Base-by-base conservation (phyloP, 2,329 filamentous ascomycete genomes). In the Pyrenochaeta sp. region DNA sequence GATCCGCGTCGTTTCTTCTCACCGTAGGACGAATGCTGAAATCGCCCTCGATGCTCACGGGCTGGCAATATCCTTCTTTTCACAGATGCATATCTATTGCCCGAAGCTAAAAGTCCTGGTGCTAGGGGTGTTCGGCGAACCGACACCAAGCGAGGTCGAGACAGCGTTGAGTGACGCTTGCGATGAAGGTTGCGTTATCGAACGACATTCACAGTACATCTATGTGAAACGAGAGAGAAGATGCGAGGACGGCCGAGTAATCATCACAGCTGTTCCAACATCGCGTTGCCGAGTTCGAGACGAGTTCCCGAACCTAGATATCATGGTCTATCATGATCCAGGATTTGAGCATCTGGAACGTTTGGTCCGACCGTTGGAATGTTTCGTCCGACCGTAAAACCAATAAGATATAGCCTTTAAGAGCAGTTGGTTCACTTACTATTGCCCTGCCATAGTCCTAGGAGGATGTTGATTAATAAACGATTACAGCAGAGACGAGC, bases 291-390 rank as follows among this genome's bases (percentile, higher is more conserved):
- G 18, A 7, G 7, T 49, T 17, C 26, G 27, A 14, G 20, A 45
- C 23, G 38, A 48, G 8, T 45, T 35, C 19, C 41, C 45, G 15
- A 31, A 49, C 0, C 27, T 52, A 8, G 41, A 35, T 19, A 6
- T 46, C n/a, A 20, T 49, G 14, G 13, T 22, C 20, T 49, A n/a
- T n/a, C n/a, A 32, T 21, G 49, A 49, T 31, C 32, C 41, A 13
- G 35, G 27, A 19, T 9, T n/a, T 15, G n/a, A 4, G 4, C 3
- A 18, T 6, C 20, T 26, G 11, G 26, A 34, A 24, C 35, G 32
- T 11, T 8, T 41, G 10, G 10, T 22, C 13, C 10, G 36, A 14
- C 35, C 17, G 19, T 13, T n/a, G 31, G 21, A n/a, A n/a, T n/a
- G n/a, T n/a, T n/a, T n/a, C n/a, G n/a, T n/a, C n/a, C n/a, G n/a